These are phyloP conservation scores for Seiridium unicorne DNA, from an alignment of 2,329 filamentous ascomycete genomes.

Conservation along the genomic window DNA sequence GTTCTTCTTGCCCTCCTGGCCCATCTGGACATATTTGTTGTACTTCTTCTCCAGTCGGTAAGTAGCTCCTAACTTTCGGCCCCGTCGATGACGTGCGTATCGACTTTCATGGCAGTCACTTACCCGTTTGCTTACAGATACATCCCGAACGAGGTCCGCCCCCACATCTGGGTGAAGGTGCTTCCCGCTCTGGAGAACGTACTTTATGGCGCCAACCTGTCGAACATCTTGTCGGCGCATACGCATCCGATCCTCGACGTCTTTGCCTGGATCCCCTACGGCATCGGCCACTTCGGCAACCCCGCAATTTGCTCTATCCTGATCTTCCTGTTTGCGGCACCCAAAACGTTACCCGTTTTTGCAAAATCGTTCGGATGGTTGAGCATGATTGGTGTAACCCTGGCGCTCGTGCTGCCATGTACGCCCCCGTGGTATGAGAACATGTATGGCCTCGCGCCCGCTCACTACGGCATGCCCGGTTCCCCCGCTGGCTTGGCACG, in stretches of 20 bases:
- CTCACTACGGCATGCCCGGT: conserved; percentile 87
- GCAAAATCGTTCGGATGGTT: conserved; percentile 89
- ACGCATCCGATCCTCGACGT: conserved; percentile 81
- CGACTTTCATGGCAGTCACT: neutral
- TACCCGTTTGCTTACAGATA: conserved; percentile 55
- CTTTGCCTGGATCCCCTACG: conserved; percentile 91
- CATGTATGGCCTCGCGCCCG: conserved; percentile 83
- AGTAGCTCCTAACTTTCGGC: conserved; percentile 35
- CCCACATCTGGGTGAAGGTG: conserved; percentile 93
- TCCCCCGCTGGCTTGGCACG: conserved; percentile 86
- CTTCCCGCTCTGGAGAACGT: conserved; percentile 94
- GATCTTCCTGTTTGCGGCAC: conserved; percentile 87
- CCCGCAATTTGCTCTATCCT: conserved; percentile 75
- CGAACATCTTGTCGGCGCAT: conserved; percentile 91
- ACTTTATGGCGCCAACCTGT: conserved; percentile 91
- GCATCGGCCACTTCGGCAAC: conserved; percentile 83
- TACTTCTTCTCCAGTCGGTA: conserved; percentile 94
- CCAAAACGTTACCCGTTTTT: conserved; percentile 80
- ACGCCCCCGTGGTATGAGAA: conserved; percentile 98
- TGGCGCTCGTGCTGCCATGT: conserved; percentile 89
- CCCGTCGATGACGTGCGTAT: no score
- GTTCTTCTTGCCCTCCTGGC: conserved; percentile 84
- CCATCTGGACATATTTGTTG: conserved; percentile 82
- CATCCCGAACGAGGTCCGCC: conserved; percentile 83
- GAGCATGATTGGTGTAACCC: conserved; percentile 82